Evolutionary conservation across 2,329 filamentous ascomycete species (phyloP), one percentile per base, ranked within the genome.

Genomic region (Colletotrichum sp.): DNA sequence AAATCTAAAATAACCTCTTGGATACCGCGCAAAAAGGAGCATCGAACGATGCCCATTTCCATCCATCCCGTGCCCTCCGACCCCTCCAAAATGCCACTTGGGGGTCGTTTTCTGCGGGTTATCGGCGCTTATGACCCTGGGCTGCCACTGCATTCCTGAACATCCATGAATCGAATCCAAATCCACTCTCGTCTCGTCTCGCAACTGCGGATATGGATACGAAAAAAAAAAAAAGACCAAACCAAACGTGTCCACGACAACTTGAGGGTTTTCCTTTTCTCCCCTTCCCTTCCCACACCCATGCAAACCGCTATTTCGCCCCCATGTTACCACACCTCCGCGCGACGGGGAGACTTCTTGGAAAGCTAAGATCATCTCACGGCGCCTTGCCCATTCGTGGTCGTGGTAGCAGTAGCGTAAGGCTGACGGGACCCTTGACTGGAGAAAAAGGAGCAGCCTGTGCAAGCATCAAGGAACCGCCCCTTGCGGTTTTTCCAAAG

Each of bases 1-100:
- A 72, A 73, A 68, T 73, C 64, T 52, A 75, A 65, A 68, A 73
- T 75, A 73, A 68, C 70, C 63, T 68, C 69, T 72, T 73, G 70
- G 73, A 73, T 39, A 64, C 26, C 57, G 43, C 34, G 39, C 43
- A 43, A 64, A 64, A 72, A 60, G 32, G 43, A 75, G 39, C 28
- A 39, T 68, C 55, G 57, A 75, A 73, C 59, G 69, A 73, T 68
- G 64, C 26, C 32, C 64, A 68, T 75, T 73, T 48, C 39, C 39
- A n/a, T 65, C 43, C 55, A 28, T 64, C 55, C 70, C 70, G 26
- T 60, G 34, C 13, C 57, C 26, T 64, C 43, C 52, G 13, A 43
- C 24, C 32, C 55, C 69, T 36, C 30, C 24, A 59, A 39, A 68
- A 60, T 28, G 26, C 39, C n/a, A 48, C 16, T 52, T 48, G 36